Conservation (phyloP, 2,329 filamentous ascomycete species). For the Myriosclerotinia scirpicola region DNA sequence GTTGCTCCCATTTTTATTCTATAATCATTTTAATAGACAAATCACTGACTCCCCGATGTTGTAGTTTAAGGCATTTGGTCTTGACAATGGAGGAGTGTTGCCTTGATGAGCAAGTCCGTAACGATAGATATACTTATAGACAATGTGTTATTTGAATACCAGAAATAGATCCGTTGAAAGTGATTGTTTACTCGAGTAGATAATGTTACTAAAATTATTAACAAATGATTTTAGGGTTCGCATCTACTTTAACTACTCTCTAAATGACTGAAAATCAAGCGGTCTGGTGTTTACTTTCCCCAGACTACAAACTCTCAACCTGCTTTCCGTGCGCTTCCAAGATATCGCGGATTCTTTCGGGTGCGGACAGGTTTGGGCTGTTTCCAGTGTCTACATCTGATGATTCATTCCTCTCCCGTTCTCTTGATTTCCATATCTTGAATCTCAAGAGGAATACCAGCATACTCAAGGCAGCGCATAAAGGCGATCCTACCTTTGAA, state of each 20-base stretch:
- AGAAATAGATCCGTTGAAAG: background rate
- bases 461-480: background rate
- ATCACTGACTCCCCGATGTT: slow-evolving; percentile 2
- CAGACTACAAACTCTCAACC: background rate
- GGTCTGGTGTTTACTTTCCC: too few species aligned
- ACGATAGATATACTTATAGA: background rate
- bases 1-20: too few species aligned
- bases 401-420: slow-evolving; percentile 6
- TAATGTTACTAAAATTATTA: too few species aligned
- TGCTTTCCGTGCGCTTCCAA: background rate
- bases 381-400: slow-evolving; percentile 11
- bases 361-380: background rate
- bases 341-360: background rate
- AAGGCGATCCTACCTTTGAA: slow-evolving; percentile 11
- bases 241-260: too few species aligned
- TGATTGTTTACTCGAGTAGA: too few species aligned
- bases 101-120: slow-evolving; percentile 12
- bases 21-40: background rate
- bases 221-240: too few species aligned
- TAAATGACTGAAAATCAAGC: too few species aligned
- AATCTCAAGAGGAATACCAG: background rate
- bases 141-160: background rate
- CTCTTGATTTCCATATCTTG: background rate
- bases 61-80: slow-evolving; percentile 58
- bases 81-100: slow-evolving; percentile 37